These are phyloP conservation scores for Trichoderma sp. DNA, from an alignment of 2,329 filamentous ascomycete species.

Conservation along the genomic window DNA sequence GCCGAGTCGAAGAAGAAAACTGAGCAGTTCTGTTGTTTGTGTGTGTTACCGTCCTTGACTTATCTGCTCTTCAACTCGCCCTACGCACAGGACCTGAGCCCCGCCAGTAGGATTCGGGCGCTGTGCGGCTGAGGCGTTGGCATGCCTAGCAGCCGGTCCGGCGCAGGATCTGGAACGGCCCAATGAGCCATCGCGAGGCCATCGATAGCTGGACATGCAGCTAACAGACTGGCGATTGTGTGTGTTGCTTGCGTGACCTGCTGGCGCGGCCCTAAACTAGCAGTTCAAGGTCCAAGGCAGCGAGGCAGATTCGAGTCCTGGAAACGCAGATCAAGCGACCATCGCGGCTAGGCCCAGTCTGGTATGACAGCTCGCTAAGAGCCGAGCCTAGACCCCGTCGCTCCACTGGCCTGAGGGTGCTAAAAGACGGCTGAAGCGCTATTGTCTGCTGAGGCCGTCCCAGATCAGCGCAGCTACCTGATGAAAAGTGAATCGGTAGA, in stretches of 20 bases:
- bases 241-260: not conserved
- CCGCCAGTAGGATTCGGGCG: not conserved
- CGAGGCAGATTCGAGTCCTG: constrained; percentile 12
- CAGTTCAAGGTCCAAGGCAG: not conserved
- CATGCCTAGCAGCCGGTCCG: not conserved
- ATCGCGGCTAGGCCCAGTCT: not conserved
- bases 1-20: not conserved
- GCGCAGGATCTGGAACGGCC: not conserved
- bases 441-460: not conserved
- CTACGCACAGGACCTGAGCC: not conserved
- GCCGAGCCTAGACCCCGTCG: constrained; percentile 7
- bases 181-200: not conserved
- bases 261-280: not conserved
- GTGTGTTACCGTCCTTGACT: not conserved
- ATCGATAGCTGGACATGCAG: not conserved
- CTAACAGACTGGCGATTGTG: not conserved
- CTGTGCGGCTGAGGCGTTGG: constrained; percentile 13
- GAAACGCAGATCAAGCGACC: not conserved
- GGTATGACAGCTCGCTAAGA: constrained; percentile 3
- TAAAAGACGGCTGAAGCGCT: not conserved
- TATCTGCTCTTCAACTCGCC: not conserved
- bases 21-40: not conserved
- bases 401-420: not conserved
- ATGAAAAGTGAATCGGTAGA: not conserved
- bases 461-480: not conserved